Percentiles rank a stretch among this genome's conserved stretches.
These are phyloP conservation scores for Fraxinus nigra DNA, from an alignment of 305 asterid species.

Conservation along the genomic window DNA sequence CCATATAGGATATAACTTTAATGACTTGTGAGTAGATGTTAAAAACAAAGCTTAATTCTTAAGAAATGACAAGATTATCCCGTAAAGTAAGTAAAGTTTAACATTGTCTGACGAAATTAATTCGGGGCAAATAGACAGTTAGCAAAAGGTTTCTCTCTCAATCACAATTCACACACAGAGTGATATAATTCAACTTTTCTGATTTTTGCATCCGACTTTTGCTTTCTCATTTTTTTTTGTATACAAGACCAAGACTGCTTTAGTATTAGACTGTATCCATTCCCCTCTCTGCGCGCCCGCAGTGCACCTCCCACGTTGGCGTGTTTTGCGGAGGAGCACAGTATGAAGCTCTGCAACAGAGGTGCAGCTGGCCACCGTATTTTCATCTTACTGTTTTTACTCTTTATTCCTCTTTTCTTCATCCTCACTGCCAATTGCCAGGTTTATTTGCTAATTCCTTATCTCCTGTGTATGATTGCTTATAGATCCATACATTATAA, in stretches of 20 bases:
- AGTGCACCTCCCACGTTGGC: slow-evolving; percentile 30
- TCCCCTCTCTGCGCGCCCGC: slow-evolving; percentile 15
- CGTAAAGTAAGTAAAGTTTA: not conserved
- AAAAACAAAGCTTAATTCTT: no score
- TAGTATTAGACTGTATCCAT: not conserved
- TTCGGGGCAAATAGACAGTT: not conserved
- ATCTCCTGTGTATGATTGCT: not conserved
- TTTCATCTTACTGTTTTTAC: slow-evolving; percentile 9
- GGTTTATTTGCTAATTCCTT: slow-evolving; percentile 36
- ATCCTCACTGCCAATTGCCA: slow-evolving; percentile 55
- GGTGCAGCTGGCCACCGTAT: slow-evolving; percentile 18
- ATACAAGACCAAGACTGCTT: not conserved
- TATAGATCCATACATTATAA: slow-evolving; percentile 31
- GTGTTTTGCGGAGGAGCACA: slow-evolving; percentile 34
- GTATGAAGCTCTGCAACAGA: slow-evolving; percentile 38
- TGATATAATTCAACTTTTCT: not conserved
- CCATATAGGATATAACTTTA: not conserved
- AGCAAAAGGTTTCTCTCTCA: slow-evolving; percentile 14
- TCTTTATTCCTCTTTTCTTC: slow-evolving; percentile 34
- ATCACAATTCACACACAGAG: not conserved
- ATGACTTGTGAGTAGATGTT: not conserved
- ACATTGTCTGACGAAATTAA: not conserved
- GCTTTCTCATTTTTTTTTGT: slow-evolving; percentile 10
- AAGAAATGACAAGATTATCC: not conserved
- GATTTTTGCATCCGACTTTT: not conserved